Evolutionary conservation across 257 asterid species (phyloP), one percentile per base, ranked within the genome.

Genomic region (Parsonsia alboflavescens): DNA sequence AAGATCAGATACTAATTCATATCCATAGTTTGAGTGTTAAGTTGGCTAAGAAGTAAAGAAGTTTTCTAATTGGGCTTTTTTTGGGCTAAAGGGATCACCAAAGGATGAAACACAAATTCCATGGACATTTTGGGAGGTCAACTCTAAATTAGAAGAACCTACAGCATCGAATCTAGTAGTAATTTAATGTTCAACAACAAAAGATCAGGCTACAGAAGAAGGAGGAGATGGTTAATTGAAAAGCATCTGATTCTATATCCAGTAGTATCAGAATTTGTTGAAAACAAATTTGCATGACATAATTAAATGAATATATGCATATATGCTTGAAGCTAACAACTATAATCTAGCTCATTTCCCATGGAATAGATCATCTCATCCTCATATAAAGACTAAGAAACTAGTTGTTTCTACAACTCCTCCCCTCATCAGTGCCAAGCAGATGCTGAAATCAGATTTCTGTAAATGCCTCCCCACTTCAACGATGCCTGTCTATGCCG

Each of bases 391-490:
- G 48, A 52, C 65, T 41, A 75, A 21, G 73, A 75, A 71, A 53
- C 39, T 66, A n/a, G 66, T 10, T 53, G 39, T 71, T 50, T 36
- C 6, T 30, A 15, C 19, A 46, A 9, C 58, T 33, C 46, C 26
- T 33, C 19, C 30, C 64, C 52, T 19, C 52, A 71, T 78, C 81
- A 89, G 77, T 81, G 85, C 97, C 98, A 93, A 76, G 98, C 98
- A 39, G 97, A 93, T 48, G 97, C 96, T 0, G 98, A 93, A 44
- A 93, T 78, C 72, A 93, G 81, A 77, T 89, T 88, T 83, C 98
- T 85, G 39, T 86, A n/a, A n/a, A n/a, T n/a, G n/a, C n/a, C n/a
- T n/a, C n/a, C n/a, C n/a, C n/a, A n/a, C n/a, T n/a, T n/a, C n/a
- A n/a, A n/a, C n/a, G n/a, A n/a, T n/a, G n/a, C n/a, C n/a, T n/a